Conservation (phyloP, 257 asterid genomes). For the Cruciata laevipes region DNA sequence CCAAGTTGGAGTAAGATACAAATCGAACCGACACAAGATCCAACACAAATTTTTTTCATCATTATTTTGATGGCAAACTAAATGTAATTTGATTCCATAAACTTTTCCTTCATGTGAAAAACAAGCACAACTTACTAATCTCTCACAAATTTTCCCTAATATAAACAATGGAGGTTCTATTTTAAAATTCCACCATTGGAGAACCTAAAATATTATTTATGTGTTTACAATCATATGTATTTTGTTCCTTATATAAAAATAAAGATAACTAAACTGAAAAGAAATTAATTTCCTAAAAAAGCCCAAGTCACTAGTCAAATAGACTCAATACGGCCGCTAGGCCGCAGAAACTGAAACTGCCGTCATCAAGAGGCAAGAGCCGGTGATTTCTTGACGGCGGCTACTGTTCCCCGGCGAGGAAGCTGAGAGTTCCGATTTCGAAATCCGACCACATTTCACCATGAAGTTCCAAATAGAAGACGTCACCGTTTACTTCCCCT, state of each 20-base stretch:
- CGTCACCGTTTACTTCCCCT: conserved; percentile 85
- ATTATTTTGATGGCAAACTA: too few relatives aligned
- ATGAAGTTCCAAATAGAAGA: conserved; percentile 96
- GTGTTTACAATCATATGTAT: too few relatives aligned
- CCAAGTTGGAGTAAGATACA: too few relatives aligned
- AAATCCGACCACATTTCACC: conserved; percentile 2
- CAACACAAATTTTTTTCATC: too few relatives aligned
- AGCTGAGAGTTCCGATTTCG: neutral
- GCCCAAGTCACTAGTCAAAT: neutral
- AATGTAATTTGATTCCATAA: too few relatives aligned
- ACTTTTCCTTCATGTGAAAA: too few relatives aligned
- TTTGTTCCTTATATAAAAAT: neutral
- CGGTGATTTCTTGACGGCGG: neutral
- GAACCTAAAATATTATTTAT: too few relatives aligned
- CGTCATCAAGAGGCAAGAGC: neutral
- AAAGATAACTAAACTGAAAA: too few relatives aligned
- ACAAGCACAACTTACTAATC: too few relatives aligned
- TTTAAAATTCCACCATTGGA: neutral
- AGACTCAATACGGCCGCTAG: neutral
- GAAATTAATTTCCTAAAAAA: too few relatives aligned
- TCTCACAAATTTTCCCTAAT: neutral
- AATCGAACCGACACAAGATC: too few relatives aligned
- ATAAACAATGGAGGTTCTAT: neutral
- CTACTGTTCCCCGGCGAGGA: neutral
- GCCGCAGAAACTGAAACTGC: neutral